These are phyloP conservation scores for Aspergillus conjunctus DNA, from an alignment of 495 filamentous ascomycete species.

Conservation along the genomic window DNA sequence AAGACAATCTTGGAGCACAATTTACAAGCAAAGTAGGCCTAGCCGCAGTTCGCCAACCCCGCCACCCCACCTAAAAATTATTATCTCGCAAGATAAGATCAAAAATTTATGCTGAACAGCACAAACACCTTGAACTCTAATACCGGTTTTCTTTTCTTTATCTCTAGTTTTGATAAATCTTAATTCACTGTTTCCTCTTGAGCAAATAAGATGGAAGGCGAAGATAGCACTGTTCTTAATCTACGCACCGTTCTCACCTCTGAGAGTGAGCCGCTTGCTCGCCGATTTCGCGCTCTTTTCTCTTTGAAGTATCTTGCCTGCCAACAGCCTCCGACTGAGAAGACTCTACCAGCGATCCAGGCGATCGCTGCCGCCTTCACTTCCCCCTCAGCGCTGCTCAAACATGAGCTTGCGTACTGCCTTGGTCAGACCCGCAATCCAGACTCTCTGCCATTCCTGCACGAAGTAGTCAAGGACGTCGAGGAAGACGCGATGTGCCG, in stretches of 20 bases:
- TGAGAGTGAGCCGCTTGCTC: constrained; percentile 78
- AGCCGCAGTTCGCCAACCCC: constrained; percentile 26
- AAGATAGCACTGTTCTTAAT: constrained; percentile 47
- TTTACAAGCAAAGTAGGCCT: constrained; percentile 22
- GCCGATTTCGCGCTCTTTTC: constrained; percentile 96
- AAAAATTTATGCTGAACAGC: constrained; percentile 11
- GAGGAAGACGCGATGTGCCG: constrained; percentile 91
- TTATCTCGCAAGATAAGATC: constrained; percentile 41
- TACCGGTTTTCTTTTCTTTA: constrained; percentile 1
- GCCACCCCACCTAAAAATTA: constrained; percentile 40
- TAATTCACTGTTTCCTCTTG: constrained; percentile 2
- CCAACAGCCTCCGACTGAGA: constrained; percentile 58
- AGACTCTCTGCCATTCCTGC: constrained; percentile 72
- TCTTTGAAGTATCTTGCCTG: constrained; percentile 92
- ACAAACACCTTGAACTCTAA: neutral
- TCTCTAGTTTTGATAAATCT: neutral
- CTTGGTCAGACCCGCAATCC: constrained; percentile 83
- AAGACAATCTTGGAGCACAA: neutral
- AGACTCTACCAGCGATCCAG: constrained; percentile 76
- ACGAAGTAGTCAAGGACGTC: constrained; percentile 73
- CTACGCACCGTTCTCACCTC: constrained; percentile 77
- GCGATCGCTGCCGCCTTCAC: constrained; percentile 88
- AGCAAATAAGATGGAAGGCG: constrained; percentile 25
- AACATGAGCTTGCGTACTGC: constrained; percentile 97
- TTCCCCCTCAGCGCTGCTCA: constrained; percentile 82